Evolutionary conservation across 768 basidiomycete genomes (phyloP).

Genomic region (Crucibulum laeve): DNA sequence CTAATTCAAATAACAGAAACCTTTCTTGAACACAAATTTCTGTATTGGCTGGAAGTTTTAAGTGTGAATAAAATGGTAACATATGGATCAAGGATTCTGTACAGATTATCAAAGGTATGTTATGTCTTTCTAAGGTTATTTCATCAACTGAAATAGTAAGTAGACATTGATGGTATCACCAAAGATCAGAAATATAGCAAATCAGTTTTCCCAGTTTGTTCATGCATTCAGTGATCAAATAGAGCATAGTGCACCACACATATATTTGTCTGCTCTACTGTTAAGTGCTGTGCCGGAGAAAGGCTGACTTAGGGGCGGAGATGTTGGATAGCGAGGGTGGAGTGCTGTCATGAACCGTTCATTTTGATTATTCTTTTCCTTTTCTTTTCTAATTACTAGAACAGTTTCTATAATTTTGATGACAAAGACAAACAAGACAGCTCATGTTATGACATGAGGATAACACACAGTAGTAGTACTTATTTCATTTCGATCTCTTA

Average conservation of each 20-base stretch:
- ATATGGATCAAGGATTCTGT: not conserved
- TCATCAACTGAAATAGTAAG: conserved; percentile 7
- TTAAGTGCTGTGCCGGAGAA: no score
- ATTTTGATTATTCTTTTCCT: no score
- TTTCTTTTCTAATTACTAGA: no score
- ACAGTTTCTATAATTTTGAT: no score
- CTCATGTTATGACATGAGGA: no score
- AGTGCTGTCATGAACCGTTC: no score
- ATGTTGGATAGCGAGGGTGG: no score
- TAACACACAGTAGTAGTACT: no score
- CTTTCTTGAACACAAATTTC: conserved; percentile 6
- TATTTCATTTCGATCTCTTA: no score
- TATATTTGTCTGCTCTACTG: conserved; percentile 20
- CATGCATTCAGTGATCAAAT: conserved; percentile 9
- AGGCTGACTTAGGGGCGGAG: no score
- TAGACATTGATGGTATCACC: conserved; percentile 2
- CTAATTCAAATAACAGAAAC: not conserved
- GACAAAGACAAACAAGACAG: no score
- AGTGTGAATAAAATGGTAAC: conserved; percentile 5
- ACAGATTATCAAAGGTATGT: not conserved
- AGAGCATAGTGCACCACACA: conserved; percentile 14
- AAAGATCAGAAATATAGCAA: not conserved
- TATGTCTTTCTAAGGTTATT: not conserved
- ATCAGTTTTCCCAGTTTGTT: conserved; percentile 1
- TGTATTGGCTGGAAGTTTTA: conserved; percentile 15